Percentiles rank a stretch among this genome's conserved stretches.
Evolutionary conservation across 305 asterid genomes (phyloP).

Genomic region (Solanum chacoense): DNA sequence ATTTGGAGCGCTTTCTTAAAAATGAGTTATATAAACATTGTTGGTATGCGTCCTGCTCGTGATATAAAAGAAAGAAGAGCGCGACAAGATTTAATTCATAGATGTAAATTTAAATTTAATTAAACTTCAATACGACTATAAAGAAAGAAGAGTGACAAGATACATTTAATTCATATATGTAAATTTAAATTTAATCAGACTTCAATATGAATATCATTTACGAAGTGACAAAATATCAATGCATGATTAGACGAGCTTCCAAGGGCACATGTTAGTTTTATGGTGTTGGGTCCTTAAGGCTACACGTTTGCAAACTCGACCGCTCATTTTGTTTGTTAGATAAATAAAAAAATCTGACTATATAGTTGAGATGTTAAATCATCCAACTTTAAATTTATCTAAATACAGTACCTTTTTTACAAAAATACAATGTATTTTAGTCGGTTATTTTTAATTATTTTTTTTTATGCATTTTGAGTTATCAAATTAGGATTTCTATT

Average conservation of each 20-base stretch:
- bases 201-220: background rate
- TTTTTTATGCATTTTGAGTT: background rate
- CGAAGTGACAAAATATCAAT: too few relatives aligned
- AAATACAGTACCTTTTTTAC: background rate
- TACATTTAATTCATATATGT: too few relatives aligned
- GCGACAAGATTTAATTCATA: accelerated
- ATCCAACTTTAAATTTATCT: background rate
- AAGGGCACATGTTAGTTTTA: background rate
- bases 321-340: background rate
- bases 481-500: background rate
- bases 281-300: background rate
- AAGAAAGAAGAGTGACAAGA: background rate
- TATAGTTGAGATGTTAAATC: background rate
- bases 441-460: background rate
- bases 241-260: background rate
- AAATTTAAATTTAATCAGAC: accelerated
- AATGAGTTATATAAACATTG: too few relatives aligned
- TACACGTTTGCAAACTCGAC: background rate
- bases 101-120: too few relatives aligned
- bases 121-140: accelerated
- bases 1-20: too few relatives aligned
- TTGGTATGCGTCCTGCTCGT: background rate
- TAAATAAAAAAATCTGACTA: background rate
- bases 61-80: background rate
- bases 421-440: background rate